Base-by-base conservation (phyloP, 2,329 filamentous ascomycete species). In the Akanthomyces lecanii region DNA sequence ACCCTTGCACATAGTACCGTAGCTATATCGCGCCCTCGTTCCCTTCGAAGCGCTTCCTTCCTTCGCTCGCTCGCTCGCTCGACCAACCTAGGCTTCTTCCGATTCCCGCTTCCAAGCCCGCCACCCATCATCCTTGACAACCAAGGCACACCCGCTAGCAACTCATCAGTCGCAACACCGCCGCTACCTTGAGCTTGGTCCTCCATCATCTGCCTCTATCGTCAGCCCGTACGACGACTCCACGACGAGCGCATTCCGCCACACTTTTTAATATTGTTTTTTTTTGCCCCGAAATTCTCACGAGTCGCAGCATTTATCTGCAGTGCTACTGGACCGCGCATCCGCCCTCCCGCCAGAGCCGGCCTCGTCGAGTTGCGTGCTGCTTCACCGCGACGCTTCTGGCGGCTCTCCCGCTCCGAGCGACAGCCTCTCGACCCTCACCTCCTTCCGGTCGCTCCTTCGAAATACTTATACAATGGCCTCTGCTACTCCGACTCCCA, bases 401-500 rank as follows among this genome's bases (percentile, higher is more conserved):
- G 56, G 56, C 45, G 45, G 28, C 23, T 42, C 36, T 30, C 36
- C 18, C 23, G 47, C 36, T 14, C 47, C 23, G 11, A 50, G 45
- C 23, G 45, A 51, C 47, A 38, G 23, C 56, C 28, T 42, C 33
- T 51, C 42, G 38, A 25, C 28, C 25, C 33, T 23, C 33, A 23
- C 12, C 42, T 47, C 21, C 21, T 47, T 28, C 8, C 54, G 40
- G 36, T 44, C 56, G 23, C 56, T 42, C 30, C 21, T 23, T 33
- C 56, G 45, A 50, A 14, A 42, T 23, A 51, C 14, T 18, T 21
- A 30, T 40, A 60, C 45, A 47, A 63, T 63, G 61, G 54, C 61
- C 11, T 63, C 53, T 52, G 61, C 54, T 45, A 63, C 61, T 10
- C 61, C 61, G 4, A n/a, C 47, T 40, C 8, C 53, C 38, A 61